A percentile compares a stretch with the other conserved stretches of the same genome.
Conservation (phyloP, 371 early-diverging fungal species). For the Blakeslea trispora region DNA sequence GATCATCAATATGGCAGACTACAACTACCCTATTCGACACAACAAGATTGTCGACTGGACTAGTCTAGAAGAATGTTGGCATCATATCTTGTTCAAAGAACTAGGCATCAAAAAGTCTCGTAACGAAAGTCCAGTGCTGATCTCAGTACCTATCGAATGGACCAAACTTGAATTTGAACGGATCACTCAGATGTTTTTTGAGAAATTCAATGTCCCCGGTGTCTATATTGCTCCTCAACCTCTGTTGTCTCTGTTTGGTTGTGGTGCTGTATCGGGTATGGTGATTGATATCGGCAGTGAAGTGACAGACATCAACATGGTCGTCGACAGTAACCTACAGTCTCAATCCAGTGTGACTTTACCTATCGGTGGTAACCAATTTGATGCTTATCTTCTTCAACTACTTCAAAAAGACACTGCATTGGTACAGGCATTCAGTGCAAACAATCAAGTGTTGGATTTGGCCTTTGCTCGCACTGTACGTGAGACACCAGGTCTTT, state of each 20-base stretch:
- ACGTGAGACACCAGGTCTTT: conserved; percentile 59
- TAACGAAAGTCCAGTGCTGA: conserved; percentile 78
- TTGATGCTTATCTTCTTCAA: conserved; percentile 62
- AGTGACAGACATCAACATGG: conserved; percentile 70
- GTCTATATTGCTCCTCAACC: conserved; percentile 85
- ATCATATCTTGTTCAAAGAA: conserved; percentile 77
- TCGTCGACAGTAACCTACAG: conserved; percentile 70
- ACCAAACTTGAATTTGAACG: conserved; percentile 80
- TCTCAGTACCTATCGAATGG: conserved; percentile 83
- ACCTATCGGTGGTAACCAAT: conserved; percentile 69
- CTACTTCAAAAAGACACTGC: conserved; percentile 60
- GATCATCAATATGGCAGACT: conserved; percentile 39
- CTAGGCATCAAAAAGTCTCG: conserved; percentile 72
- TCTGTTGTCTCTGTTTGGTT: conserved; percentile 78
- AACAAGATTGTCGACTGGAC: conserved; percentile 76
- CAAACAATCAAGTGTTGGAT: conserved; percentile 40
- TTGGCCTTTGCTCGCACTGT: conserved; percentile 59
- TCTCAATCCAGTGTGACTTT: conserved; percentile 60
- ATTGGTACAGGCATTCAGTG: conserved; percentile 47
- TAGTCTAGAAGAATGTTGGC: conserved; percentile 73
- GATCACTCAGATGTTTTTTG: conserved; percentile 88
- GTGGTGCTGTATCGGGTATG: conserved; percentile 75
- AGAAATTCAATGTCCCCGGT: conserved; percentile 87
- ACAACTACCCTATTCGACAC: conserved; percentile 58
- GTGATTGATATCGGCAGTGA: conserved; percentile 91